A percentile compares a stretch with the other conserved stretches of the same genome.
These are phyloP conservation scores for Saccharomycopsis hybrid DNA, from an alignment of 1,139 yeast species.

Conservation along the genomic window DNA sequence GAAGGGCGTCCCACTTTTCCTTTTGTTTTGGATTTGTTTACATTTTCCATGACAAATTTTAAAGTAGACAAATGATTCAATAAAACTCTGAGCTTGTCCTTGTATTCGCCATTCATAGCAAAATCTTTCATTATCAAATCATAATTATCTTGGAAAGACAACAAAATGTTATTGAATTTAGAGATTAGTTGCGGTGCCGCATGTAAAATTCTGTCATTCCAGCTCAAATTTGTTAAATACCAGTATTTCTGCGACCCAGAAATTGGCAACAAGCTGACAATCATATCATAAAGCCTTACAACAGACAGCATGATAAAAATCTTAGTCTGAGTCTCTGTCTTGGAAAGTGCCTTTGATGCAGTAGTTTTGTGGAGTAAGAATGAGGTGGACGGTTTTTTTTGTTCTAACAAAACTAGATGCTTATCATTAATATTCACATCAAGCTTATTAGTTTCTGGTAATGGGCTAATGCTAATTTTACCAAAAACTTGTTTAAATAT, in stretches of 20 bases:
- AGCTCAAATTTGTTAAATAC: slow-evolving; percentile 34
- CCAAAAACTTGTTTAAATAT: slow-evolving; percentile 15
- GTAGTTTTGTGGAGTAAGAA: background rate
- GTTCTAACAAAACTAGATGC: too few species aligned
- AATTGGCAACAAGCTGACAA: slow-evolving; percentile 56
- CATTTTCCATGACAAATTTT: slow-evolving; percentile 20
- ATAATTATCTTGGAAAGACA: slow-evolving; percentile 30
- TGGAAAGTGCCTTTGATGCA: background rate
- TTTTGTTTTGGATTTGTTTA: slow-evolving; percentile 5
- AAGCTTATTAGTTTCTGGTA: background rate
- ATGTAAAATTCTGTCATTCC: slow-evolving; percentile 31
- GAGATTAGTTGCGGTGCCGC: slow-evolving; percentile 32
- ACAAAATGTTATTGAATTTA: slow-evolving; percentile 32
- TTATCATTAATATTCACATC: background rate
- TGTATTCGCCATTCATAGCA: slow-evolving; percentile 42
- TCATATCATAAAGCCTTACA: slow-evolving; percentile 34
- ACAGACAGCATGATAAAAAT: background rate
- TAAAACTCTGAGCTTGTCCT: slow-evolving; percentile 50
- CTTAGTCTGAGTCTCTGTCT: background rate
- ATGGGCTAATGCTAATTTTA: background rate
- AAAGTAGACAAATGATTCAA: slow-evolving; percentile 56
- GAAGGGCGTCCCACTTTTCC: background rate
- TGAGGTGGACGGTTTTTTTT: too few species aligned
- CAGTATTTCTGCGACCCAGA: slow-evolving; percentile 41
- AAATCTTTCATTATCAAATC: slow-evolving; percentile 32